Conservation (phyloP, 1,139 yeast genomes). For the Tardiomyces depauwii region DNA sequence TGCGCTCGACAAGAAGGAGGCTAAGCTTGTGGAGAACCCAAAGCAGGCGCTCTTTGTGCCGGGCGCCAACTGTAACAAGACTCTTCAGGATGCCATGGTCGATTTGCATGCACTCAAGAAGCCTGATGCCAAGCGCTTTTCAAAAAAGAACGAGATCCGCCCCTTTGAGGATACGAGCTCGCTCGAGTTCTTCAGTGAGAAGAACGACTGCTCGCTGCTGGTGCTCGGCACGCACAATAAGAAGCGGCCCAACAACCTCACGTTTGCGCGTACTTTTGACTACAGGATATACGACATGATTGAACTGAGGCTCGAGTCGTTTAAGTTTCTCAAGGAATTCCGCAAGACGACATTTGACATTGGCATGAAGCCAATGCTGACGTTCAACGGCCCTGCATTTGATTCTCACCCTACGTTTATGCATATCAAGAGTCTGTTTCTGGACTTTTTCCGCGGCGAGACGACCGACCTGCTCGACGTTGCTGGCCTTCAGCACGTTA, state of each 20-base stretch:
- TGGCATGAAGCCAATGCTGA: conserved; percentile 91
- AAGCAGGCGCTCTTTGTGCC: conserved; percentile 88
- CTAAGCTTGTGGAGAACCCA: conserved; percentile 81
- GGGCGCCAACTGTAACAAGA: conserved; percentile 70
- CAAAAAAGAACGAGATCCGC: conserved; percentile 75
- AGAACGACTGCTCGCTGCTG: conserved; percentile 80
- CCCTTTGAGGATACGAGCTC: conserved; percentile 87
- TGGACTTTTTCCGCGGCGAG: conserved; percentile 86
- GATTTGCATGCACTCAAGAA: conserved; percentile 87
- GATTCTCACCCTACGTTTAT: conserved; percentile 80
- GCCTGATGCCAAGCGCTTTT: conserved; percentile 80
- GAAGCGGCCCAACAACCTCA: conserved; percentile 86
- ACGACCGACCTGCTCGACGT: conserved; percentile 79
- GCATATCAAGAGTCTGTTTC: conserved; percentile 76
- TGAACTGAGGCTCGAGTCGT: conserved; percentile 60
- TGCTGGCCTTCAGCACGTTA: conserved; percentile 86
- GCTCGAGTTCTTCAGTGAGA: conserved; percentile 85
- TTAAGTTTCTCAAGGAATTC: conserved; percentile 71
- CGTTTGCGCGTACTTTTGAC: conserved; percentile 82
- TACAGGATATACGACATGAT: conserved; percentile 88
- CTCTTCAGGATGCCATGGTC: conserved; percentile 79
- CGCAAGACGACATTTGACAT: conserved; percentile 62
- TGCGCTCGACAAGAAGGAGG: conserved; percentile 79
- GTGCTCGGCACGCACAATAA: conserved; percentile 79
- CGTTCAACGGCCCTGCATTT: conserved; percentile 86